Evolutionary conservation across 2,329 filamentous ascomycete species (phyloP).

Genomic region (Clarireedia homoeocarpa): DNA sequence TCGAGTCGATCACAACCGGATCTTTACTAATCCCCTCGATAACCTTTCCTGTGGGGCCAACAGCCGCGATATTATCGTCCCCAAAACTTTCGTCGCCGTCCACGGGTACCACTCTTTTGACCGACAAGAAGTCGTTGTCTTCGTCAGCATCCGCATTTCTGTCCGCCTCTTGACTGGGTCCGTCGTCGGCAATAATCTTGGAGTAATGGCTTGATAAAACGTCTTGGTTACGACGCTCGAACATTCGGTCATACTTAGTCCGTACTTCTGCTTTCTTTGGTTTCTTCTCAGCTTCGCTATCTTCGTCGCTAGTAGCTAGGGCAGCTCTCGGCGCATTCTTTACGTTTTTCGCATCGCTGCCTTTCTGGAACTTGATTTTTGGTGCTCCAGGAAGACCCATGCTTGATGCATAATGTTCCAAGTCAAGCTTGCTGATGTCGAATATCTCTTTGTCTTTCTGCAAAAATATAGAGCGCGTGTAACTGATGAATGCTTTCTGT

Average conservation of each 20-base stretch:
- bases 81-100: constrained; percentile 42
- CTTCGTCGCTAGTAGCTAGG: constrained; percentile 52
- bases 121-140: constrained; percentile 77
- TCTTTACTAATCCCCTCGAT: constrained; percentile 61
- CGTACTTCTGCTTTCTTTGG: constrained; percentile 66
- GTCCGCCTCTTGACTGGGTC: constrained; percentile 35
- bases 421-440: constrained; percentile 69
- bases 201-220: constrained; percentile 90
- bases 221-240: constrained; percentile 92
- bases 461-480: constrained; percentile 74
- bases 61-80: constrained; percentile 35
- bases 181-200: constrained; percentile 66
- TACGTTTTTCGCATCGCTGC: constrained; percentile 74
- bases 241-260: constrained; percentile 97
- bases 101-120: constrained; percentile 79
- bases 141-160: constrained; percentile 50
- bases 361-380: constrained; percentile 87
- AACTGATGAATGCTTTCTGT: constrained; percentile 92
- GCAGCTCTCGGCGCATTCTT: constrained; percentile 76
- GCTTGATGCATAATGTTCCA: constrained; percentile 80
- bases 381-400: constrained; percentile 86
- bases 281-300: constrained; percentile 45
- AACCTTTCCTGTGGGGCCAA: constrained; percentile 43
- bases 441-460: constrained; percentile 92
- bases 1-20: constrained; percentile 80